phyloP scores from a whole-genome alignment of 1,139 yeast species.

The Protomyces gravidus region DNA sequence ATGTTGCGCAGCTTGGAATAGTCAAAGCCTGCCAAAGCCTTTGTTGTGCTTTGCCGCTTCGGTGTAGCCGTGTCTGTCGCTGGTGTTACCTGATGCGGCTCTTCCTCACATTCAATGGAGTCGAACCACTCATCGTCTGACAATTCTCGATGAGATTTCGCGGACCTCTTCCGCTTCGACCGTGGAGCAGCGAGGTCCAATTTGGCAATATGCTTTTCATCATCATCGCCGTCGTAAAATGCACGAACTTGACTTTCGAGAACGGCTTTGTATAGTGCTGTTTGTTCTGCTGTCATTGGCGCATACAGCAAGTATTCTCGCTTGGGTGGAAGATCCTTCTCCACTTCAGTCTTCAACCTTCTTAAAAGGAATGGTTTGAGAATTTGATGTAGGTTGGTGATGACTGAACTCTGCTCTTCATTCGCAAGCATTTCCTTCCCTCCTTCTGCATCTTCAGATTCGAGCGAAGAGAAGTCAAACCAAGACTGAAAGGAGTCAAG shows the following conservation, averaged over 20 bases:
- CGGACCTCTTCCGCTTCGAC: slow-evolving; percentile 1
- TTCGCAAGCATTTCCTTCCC: slow-evolving; percentile 45
- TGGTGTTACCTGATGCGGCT: neutral
- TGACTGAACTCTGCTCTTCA: slow-evolving; percentile 59
- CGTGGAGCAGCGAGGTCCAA: slow-evolving; percentile 3
- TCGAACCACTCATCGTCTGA: slow-evolving; percentile 21
- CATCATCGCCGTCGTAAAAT: slow-evolving; percentile 5
- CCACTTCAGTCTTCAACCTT: slow-evolving; percentile 67
- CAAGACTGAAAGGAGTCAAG: slow-evolving; percentile 83
- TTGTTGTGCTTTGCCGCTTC: slow-evolving; percentile 37
- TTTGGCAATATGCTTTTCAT: neutral
- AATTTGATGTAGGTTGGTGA: slow-evolving; percentile 76
- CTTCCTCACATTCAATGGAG: slow-evolving; percentile 5
- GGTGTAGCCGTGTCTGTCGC: slow-evolving; percentile 31
- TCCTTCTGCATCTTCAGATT: slow-evolving; percentile 40
- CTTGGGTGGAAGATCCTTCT: slow-evolving; percentile 73
- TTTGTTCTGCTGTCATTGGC: slow-evolving; percentile 60
- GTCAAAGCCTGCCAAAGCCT: slow-evolving; percentile 36
- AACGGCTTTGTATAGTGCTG: slow-evolving; percentile 58
- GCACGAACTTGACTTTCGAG: slow-evolving; percentile 44
- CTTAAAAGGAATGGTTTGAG: slow-evolving; percentile 81
- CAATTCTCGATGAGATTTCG: neutral
- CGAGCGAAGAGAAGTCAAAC: slow-evolving; percentile 69
- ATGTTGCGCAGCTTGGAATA: slow-evolving; percentile 56
- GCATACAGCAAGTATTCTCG: slow-evolving; percentile 80